These are phyloP conservation scores for Fraxinus xanthoxyloides DNA, from an alignment of 305 asterid genomes.

Conservation along the genomic window DNA sequence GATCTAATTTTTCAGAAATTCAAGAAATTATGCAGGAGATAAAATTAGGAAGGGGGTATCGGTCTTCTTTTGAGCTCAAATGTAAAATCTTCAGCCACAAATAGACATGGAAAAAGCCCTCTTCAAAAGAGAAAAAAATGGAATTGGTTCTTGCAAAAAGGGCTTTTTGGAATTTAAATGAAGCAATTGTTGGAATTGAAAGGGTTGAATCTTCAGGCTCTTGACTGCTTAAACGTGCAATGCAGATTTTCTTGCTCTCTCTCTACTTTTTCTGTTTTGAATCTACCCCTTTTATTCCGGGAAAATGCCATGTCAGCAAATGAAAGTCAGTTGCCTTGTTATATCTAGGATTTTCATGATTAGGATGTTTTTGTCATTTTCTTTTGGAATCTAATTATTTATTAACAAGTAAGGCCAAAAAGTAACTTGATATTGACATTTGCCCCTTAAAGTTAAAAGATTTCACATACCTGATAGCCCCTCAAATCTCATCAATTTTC, in stretches of 20 bases:
- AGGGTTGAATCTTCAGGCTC: constrained; percentile 43
- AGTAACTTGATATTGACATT: background rate
- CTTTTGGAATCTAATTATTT: constrained; percentile 23
- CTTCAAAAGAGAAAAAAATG: background rate
- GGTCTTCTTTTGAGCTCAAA: constrained; percentile 21
- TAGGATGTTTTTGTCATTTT: constrained; percentile 47
- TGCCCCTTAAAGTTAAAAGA: background rate
- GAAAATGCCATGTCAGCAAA: constrained; percentile 53
- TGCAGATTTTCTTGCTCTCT: constrained; percentile 19
- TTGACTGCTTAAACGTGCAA: constrained; percentile 47
- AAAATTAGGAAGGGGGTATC: background rate
- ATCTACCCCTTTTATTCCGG: constrained; percentile 36
- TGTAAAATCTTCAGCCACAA: constrained; percentile 23
- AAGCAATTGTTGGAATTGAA: constrained; percentile 31
- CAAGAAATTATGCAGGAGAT: background rate
- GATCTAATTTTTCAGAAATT: constrained; percentile 5
- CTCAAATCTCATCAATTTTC: background rate
- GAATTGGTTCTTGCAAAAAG: constrained; percentile 31
- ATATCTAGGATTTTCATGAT: constrained; percentile 43
- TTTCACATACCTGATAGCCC: background rate
- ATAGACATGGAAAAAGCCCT: constrained; percentile 14
- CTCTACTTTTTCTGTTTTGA: constrained; percentile 28
- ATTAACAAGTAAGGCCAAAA: constrained; percentile 44
- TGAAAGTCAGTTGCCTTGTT: constrained; percentile 35
- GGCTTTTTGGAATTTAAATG: constrained; percentile 28